Evolutionary conservation across 176 grass and related monocot genomes (phyloP).

Genomic region (Metroxylon sagu): DNA sequence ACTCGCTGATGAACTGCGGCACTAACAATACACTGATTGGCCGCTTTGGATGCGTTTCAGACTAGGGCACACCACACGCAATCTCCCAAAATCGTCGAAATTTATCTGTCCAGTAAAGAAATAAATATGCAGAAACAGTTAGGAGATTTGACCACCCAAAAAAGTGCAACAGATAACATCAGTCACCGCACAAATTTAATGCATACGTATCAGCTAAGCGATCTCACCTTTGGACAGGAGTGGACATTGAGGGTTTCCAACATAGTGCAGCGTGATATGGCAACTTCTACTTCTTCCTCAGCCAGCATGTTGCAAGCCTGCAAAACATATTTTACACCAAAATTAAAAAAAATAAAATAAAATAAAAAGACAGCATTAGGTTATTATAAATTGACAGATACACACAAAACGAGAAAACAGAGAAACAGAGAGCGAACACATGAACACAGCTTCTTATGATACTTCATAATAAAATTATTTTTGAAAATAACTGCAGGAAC

Average conservation of each 20-base stretch:
- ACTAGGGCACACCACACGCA: slow-evolving; percentile 47
- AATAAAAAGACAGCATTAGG: background rate
- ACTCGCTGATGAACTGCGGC: no score
- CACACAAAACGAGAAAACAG: background rate
- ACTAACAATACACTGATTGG: background rate
- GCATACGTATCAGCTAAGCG: background rate
- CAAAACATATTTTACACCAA: slow-evolving; percentile 2
- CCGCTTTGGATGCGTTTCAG: slow-evolving; percentile 67
- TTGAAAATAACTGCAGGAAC: no score
- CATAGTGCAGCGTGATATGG: slow-evolving; percentile 48
- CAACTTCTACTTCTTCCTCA: slow-evolving; percentile 82
- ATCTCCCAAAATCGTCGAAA: slow-evolving; percentile 45
- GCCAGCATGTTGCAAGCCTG: slow-evolving; percentile 89
- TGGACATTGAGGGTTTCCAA: slow-evolving; percentile 87
- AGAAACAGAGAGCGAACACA: background rate
- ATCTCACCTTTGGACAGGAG: slow-evolving; percentile 63
- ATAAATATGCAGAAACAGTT: background rate
- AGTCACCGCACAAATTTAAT: background rate
- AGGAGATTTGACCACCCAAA: slow-evolving; percentile 6
- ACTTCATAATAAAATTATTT: no score
- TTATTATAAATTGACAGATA: background rate
- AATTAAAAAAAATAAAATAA: background rate
- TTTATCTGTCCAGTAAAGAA: slow-evolving; percentile 40
- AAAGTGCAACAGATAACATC: background rate
- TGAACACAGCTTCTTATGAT: no score